These are phyloP conservation scores for Diaporthe citriasiana DNA, from an alignment of 2,329 filamentous ascomycete species.

Conservation along the genomic window DNA sequence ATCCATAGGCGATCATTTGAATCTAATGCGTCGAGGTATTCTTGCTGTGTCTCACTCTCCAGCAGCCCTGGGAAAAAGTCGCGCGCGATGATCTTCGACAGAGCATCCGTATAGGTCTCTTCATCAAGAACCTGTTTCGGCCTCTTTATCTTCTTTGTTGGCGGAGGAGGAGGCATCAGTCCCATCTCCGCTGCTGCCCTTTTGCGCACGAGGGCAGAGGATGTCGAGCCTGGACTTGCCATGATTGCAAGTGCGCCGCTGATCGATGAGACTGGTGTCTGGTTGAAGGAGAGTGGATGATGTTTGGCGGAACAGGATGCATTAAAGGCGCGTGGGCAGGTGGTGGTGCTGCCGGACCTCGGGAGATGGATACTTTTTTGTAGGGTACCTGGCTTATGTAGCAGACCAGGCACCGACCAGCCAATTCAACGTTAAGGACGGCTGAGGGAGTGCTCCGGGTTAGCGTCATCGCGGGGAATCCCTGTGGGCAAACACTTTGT, in stretches of 20 bases:
- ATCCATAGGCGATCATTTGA: conserved; percentile 91
- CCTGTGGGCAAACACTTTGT: not conserved
- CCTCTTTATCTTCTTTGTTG: conserved; percentile 90
- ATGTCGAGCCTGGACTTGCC: conserved; percentile 48
- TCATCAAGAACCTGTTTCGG: conserved; percentile 91
- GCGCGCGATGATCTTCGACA: conserved; percentile 94
- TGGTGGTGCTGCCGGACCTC: not conserved
- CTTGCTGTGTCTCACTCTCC: conserved; percentile 88
- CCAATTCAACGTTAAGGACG: not conserved
- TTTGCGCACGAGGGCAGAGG: conserved; percentile 76
- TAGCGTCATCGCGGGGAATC: conserved; percentile 30
- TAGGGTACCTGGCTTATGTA: not conserved
- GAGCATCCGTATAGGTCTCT: conserved; percentile 89
- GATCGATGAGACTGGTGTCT: not conserved
- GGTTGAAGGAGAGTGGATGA: not conserved
- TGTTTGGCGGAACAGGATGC: not conserved
- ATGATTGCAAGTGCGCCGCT: conserved; percentile 29
- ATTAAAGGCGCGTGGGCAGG: not conserved
- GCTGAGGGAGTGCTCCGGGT: not conserved
- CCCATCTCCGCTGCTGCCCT: conserved; percentile 72
- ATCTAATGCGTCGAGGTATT: conserved; percentile 92
- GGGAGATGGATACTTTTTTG: not conserved
- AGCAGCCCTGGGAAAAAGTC: conserved; percentile 96
- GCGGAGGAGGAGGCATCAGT: conserved; percentile 90
- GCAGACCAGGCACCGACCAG: not conserved